Percentiles rank a stretch among this genome's conserved stretches.
These are phyloP conservation scores for Mortierella sp. DNA, from an alignment of 371 early-diverging fungal species.

Conservation along the genomic window DNA sequence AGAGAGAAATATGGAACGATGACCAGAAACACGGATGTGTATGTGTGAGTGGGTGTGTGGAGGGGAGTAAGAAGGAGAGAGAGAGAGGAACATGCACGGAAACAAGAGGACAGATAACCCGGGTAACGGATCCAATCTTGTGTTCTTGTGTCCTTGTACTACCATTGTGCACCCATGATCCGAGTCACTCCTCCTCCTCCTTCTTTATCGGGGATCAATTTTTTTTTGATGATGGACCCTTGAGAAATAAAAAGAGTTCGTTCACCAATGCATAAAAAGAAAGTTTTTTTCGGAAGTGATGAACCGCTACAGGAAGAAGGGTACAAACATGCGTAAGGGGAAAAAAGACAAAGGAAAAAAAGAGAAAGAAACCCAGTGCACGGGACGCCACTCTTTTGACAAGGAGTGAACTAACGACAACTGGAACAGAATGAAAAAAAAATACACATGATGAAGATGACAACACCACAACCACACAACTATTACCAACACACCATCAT, in stretches of 20 bases:
- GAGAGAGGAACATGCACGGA: neutral
- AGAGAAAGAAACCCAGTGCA: slow-evolving; percentile 1
- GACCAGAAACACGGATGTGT: neutral
- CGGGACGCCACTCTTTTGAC: slow-evolving; percentile 8
- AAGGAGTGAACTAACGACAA: slow-evolving; percentile 3
- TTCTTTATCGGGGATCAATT: neutral
- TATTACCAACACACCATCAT: neutral
- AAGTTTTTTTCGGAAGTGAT: neutral
- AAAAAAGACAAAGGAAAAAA: neutral
- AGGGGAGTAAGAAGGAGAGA: neutral
- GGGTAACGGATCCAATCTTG: neutral
- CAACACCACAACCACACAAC: slow-evolving; percentile 9
- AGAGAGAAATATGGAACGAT: neutral
- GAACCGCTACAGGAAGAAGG: slow-evolving; percentile 14
- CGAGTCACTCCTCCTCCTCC: slow-evolving; percentile 2
- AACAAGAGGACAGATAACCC: slow-evolving; percentile 13
- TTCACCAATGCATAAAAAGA: slow-evolving; percentile 2
- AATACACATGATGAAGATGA: neutral
- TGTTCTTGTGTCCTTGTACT: neutral
- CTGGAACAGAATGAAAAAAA: neutral
- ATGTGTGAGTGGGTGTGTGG: neutral
- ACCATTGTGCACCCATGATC: slow-evolving; percentile 2
- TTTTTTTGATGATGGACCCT: neutral
- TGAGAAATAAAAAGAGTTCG: neutral
- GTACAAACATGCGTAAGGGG: slow-evolving; percentile 3